Evolutionary conservation across 2,329 filamentous ascomycete genomes (phyloP), one percentile per base, ranked within the genome.

Genomic region (Aureobasidium lini): DNA sequence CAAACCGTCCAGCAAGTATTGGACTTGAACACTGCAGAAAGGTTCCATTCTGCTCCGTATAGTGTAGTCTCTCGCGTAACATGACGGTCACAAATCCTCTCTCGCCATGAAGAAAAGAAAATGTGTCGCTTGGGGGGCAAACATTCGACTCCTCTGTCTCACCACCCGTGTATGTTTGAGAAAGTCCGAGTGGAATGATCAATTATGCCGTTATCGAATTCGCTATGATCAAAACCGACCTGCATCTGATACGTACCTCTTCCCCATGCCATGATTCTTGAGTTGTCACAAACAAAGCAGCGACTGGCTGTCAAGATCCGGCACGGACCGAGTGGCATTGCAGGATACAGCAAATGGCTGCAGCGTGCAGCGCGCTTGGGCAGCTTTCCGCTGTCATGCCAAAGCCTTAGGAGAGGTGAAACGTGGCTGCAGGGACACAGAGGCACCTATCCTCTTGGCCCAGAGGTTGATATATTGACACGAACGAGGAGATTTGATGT

Each of bases 231-330:
- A 37, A 44, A 16, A 44, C 8, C 34, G 50, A 43, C 29, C 40
- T 56, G 52, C 40, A 56, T 46, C 52, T 56, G 54, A 57, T 57
- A 57, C 54, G 54, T 57, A 48, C 42, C 43, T 47, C 36, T 39
- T 48, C 23, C 43, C 42, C 43, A 57, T 48, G 40, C 48, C 54
- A 57, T 40, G 54, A 57, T 57, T 57, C 34, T 39, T 57, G 54
- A 57, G 54, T 57, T 48, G 43, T 57, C 54, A 57, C 54, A 57
- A 57, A 57, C 54, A 57, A 57, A 47, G 11, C 31, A 57, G 43
- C 54, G 43, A 57, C 42, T 57, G 54, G 43, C 42, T 57, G 43
- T 48, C 18, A 10, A 18, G 39, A 57, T 13, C 32, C 54, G 54
- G 54, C 48, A 57, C 54, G 54, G 54, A 43, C 54, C 54, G 54